Evolutionary conservation across 169 alveolate genomes (phyloP), one percentile per base, ranked within the genome.

Genomic region (Eimeria brunetti): DNA sequence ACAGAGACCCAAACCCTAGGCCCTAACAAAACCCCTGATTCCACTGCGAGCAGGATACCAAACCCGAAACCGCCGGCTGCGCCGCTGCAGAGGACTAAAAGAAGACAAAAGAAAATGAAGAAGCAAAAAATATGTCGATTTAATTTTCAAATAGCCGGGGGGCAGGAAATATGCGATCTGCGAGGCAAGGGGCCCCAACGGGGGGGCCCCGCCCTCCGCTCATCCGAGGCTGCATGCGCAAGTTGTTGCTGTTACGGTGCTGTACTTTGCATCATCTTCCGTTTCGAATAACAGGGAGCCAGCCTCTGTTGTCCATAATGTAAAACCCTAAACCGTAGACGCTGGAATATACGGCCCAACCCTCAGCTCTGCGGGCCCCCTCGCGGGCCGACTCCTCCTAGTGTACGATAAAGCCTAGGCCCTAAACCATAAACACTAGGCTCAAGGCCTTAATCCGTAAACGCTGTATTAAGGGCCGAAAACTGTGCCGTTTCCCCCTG

Each of bases 181-280:
- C 18, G 3, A 27, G n/a, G 86, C 8, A 14, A 11, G 88, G 88
- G 60, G 88, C 88, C 67, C 88, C 44, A 24, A 41, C 38, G n/a
- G 6, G 67, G 88, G 67, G 88, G 64, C 88, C 69, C 88, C 38
- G 53, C 86, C 44, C n/a, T n/a, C n/a, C n/a, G n/a, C n/a, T n/a
- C n/a, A n/a, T n/a, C n/a, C n/a, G n/a, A n/a, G n/a, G n/a, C n/a
- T 58, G 67, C 67, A 58, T 58, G 67, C 67, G 18, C 8, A 27
- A 27, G 67, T 58, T 2, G 2, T 58, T 2, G 27, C 27, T 11
- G 36, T 64, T 9, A 6, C 16, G 2, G 8, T 6, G 22, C 27
- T 14, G 8, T 64, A 0, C 14, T 27, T 64, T 5, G 11, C 5
- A 33, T 36, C 0, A 33, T 36, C 83, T 73, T 73, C 33, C 53